Base-by-base conservation (phyloP, 2,329 filamentous ascomycete genomes). In the Beauveria brongniartii region DNA sequence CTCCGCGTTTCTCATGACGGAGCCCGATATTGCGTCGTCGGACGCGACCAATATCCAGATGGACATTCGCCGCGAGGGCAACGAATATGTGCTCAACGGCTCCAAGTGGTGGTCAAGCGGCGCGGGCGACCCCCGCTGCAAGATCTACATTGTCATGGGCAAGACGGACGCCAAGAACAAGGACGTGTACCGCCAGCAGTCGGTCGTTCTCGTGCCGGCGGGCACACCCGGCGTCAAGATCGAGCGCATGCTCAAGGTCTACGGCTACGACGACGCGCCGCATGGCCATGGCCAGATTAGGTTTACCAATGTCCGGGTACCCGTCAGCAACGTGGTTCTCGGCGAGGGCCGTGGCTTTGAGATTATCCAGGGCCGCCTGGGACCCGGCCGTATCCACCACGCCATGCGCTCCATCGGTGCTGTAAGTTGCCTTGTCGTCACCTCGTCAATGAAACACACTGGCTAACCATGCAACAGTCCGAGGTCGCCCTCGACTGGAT, bases 61-160 rank as follows among this genome's bases (percentile, higher is more conserved):
- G 72, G 83, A 81, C 62, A 97, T 99, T 72, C 82, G 79, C 66
- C 85, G 84, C 62, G 91, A 97, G 66, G 93, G 92, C 12, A 85
- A 94, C 70, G 85, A 94, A 68, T 97, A 94, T 71, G 86, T 97
- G 20, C 82, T 99, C 59, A 97, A 97, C 71, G 94, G 94, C 61
- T 69, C 93, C 85, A 99, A 99, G 91, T 99, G 94, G 94, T 99
- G 94, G 94, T 96, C 91, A 30, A 96, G 91, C 65, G 94, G 94
- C 66, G 92, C 92, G 20, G 94, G 94, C 62, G 94, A 99, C 77
- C 89, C 89, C 62, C 85, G 93, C 68, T 99, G 94, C 81, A 83
- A 89, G 74, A 80, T 99, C 73, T 97, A 97, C 78, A 87, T 99
- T 64, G 92, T 96, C 68, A 96, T 99, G 90, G 94, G 91, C 76